phyloP scores from a whole-genome alignment of 2,329 filamentous ascomycete genomes.

The Colletotrichum somersetense region DNA sequence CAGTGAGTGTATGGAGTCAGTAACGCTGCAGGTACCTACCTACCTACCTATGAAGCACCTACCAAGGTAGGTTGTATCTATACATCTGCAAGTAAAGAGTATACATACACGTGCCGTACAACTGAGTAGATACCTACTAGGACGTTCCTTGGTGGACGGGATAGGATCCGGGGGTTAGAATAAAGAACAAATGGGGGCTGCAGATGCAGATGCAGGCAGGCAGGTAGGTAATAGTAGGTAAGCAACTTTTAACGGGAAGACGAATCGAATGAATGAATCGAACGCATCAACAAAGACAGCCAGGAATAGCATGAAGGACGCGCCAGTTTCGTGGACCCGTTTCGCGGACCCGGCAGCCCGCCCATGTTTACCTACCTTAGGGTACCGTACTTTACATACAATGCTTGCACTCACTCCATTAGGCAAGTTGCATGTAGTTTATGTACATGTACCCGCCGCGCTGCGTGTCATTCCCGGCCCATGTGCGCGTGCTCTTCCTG shows the following conservation, averaged over 20 bases:
- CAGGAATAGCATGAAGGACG: background rate
- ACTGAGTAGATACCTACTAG: background rate
- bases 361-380: background rate
- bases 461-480: slow-evolving; percentile 15
- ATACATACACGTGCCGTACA: background rate
- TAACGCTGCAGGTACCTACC: too few species aligned
- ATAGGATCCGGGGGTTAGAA: background rate
- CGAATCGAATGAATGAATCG: background rate
- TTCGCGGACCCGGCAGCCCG: background rate
- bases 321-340: background rate
- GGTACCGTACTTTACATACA: too few species aligned
- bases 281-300: background rate
- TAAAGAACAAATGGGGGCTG: background rate
- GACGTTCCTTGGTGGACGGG: background rate
- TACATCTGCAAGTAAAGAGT: background rate
- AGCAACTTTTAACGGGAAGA: too few species aligned
- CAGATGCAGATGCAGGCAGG: background rate
- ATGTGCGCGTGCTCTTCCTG: slow-evolving; percentile 2
- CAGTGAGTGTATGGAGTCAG: too few species aligned
- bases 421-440: too few species aligned
- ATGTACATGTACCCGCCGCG: background rate
- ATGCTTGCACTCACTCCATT: too few species aligned
- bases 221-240: too few species aligned
- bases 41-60: too few species aligned
- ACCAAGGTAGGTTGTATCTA: background rate